A percentile compares a stretch with the other conserved stretches of the same genome.
phyloP scores from a whole-genome alignment of 2,329 filamentous ascomycete genomes.

The Cladobotryum mycophilum region DNA sequence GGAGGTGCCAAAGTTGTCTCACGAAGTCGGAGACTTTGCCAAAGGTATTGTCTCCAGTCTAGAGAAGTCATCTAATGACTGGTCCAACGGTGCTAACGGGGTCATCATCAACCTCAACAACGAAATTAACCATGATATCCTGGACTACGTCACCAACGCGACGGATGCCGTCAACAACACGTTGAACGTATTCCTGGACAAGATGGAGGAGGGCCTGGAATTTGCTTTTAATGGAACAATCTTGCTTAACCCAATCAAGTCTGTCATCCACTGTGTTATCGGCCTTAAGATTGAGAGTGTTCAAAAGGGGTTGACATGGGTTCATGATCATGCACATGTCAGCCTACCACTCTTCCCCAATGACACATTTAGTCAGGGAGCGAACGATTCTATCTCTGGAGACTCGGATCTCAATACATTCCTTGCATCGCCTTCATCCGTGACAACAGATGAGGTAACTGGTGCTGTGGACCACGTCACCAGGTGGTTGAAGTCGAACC shows the following conservation, averaged over 20 bases:
- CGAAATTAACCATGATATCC: conserved; percentile 76
- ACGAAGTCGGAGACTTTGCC: conserved; percentile 72
- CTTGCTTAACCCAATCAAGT: conserved; percentile 69
- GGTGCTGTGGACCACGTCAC: conserved; percentile 67
- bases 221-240: conserved; percentile 75
- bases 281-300: conserved; percentile 79
- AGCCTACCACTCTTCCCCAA: conserved; percentile 71
- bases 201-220: conserved; percentile 69
- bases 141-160: conserved; percentile 80
- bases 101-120: conserved; percentile 65
- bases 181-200: conserved; percentile 71
- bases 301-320: conserved; percentile 88
- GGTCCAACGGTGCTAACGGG: conserved; percentile 70
- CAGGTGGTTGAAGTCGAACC: conserved; percentile 56
- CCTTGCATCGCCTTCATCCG: conserved; percentile 66
- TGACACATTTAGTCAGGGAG: conserved; percentile 77
- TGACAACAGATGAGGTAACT: conserved; percentile 75
- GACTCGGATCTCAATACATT: conserved; percentile 61
- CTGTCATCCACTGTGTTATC: conserved; percentile 81
- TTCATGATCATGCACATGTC: conserved; percentile 78
- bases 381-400: conserved; percentile 52
- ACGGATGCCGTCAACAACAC: conserved; percentile 80
- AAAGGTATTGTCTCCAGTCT: conserved; percentile 69
- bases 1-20: conserved; percentile 67
- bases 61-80: conserved; percentile 65